phyloP scores from a whole-genome alignment of 306 rosid species.

The Abrus pulchellus region DNA sequence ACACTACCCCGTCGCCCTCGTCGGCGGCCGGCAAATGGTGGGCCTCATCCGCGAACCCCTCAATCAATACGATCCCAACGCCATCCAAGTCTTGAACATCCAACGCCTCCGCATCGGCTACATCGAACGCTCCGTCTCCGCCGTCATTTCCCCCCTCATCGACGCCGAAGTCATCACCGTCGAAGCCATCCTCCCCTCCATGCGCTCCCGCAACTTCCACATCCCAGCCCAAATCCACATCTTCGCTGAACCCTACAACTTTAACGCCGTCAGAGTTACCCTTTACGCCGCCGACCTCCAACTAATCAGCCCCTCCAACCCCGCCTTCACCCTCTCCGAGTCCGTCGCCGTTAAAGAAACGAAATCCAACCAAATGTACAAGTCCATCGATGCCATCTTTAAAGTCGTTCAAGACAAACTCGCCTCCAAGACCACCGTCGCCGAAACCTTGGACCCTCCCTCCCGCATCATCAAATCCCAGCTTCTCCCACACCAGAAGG shows the following conservation, averaged over 20 bases:
- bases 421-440: slow-evolving; percentile 34
- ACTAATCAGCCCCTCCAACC: slow-evolving; percentile 14
- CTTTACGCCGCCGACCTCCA: neutral
- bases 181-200: slow-evolving; percentile 78
- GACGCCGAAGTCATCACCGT: slow-evolving; percentile 56
- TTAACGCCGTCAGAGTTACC: neutral
- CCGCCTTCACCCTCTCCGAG: slow-evolving; percentile 66
- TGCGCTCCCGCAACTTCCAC: slow-evolving; percentile 45
- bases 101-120: slow-evolving; percentile 62
- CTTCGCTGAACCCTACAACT: slow-evolving; percentile 21
- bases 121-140: slow-evolving; percentile 67
- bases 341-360: slow-evolving; percentile 69
- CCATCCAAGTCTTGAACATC: slow-evolving; percentile 75
- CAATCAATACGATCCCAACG: slow-evolving; percentile 67
- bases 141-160: slow-evolving; percentile 66
- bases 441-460: slow-evolving; percentile 61
- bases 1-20: slow-evolving; percentile 61
- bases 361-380: slow-evolving; percentile 31
- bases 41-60: slow-evolving; percentile 78
- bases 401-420: slow-evolving; percentile 45
- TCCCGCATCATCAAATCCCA: slow-evolving; percentile 55
- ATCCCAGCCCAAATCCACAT: slow-evolving; percentile 77
- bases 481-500: slow-evolving; percentile 76
- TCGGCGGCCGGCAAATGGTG: slow-evolving; percentile 73
- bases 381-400: slow-evolving; percentile 63